Conservation (phyloP, 148 eudicot genomes). For the Arctostaphylos glauca region DNA sequence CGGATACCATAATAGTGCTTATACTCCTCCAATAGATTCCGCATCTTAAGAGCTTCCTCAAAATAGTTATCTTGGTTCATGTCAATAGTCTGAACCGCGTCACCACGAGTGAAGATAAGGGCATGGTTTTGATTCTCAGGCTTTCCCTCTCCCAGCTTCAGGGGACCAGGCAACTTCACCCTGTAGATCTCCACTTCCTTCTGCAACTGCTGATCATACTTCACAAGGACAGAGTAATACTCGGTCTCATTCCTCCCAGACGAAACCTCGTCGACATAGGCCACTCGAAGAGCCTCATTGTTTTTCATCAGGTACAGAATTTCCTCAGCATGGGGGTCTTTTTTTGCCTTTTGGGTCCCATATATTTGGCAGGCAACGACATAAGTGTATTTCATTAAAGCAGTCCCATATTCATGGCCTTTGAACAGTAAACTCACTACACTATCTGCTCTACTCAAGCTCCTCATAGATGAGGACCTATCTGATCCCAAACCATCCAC, state of each 20-base stretch:
- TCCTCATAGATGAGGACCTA: conserved; percentile 40
- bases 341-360: conserved; percentile 50
- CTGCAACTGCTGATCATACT: conserved; percentile 74
- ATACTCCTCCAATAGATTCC: conserved; percentile 87
- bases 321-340: conserved; percentile 85
- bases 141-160: conserved; percentile 94
- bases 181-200: conserved; percentile 90
- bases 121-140: conserved; percentile 99
- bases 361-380: conserved; percentile 63
- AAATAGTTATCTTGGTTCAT: conserved; percentile 97
- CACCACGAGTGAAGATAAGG: conserved; percentile 82
- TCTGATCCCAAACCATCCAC: conserved; percentile 40
- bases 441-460: conserved; percentile 51
- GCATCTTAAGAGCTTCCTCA: conserved; percentile 90
- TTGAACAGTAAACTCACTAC: conserved; percentile 35
- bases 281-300: conserved; percentile 93
- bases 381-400: conserved; percentile 54
- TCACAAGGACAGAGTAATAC: conserved; percentile 88
- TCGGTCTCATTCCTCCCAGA: conserved; percentile 59
- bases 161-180: conserved; percentile 83
- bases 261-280: conserved; percentile 84
- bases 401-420: conserved; percentile 56
- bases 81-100: conserved; percentile 94
- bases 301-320: conserved; percentile 69
- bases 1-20: conserved; percentile 64